Percentiles rank a stretch among this genome's conserved stretches.
phyloP scores from a whole-genome alignment of 164 flowering plant species.

The Piper betle region DNA sequence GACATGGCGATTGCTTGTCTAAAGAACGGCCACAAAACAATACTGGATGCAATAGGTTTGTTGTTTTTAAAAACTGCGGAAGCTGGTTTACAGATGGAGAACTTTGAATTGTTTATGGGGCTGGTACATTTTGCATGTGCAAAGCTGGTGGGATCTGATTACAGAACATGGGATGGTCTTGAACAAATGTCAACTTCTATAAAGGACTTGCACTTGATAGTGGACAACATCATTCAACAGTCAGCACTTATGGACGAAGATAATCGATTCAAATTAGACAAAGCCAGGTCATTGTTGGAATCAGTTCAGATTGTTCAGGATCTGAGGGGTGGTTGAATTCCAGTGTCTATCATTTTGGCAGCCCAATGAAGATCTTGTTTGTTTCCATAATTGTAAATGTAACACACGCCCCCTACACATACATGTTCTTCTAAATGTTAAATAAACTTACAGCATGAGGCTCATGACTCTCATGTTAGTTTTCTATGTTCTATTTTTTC shows the following conservation, averaged over 20 bases:
- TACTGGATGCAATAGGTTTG: slow-evolving; percentile 58
- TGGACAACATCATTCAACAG: slow-evolving; percentile 34
- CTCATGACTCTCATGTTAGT: too few species aligned
- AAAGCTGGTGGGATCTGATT: slow-evolving; percentile 34
- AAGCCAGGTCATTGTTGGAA: slow-evolving; percentile 48
- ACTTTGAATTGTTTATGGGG: slow-evolving; percentile 47
- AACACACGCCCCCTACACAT: too few species aligned
- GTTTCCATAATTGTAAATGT: too few species aligned
- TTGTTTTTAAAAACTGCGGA: slow-evolving; percentile 21
- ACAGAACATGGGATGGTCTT: slow-evolving; percentile 38
- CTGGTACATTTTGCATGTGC: slow-evolving; percentile 50
- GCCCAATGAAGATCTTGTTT: neutral
- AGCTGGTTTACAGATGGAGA: slow-evolving; percentile 36
- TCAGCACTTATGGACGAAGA: slow-evolving; percentile 12
- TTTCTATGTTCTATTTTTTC: too few species aligned
- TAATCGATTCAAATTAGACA: slow-evolving; percentile 19
- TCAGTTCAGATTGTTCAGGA: slow-evolving; percentile 38
- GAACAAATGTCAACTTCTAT: slow-evolving; percentile 40
- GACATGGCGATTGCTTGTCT: slow-evolving; percentile 29
- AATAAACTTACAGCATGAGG: too few species aligned
- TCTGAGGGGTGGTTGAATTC: neutral
- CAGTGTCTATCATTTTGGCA: neutral
- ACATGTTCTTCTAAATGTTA: too few species aligned
- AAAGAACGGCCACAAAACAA: slow-evolving; percentile 20
- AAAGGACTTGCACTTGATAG: slow-evolving; percentile 25